A percentile compares a stretch with the other conserved stretches of the same genome.
These are phyloP conservation scores for Ceratobasidium papillatum DNA, from an alignment of 1,284 basidiomycete genomes.

Conservation along the genomic window DNA sequence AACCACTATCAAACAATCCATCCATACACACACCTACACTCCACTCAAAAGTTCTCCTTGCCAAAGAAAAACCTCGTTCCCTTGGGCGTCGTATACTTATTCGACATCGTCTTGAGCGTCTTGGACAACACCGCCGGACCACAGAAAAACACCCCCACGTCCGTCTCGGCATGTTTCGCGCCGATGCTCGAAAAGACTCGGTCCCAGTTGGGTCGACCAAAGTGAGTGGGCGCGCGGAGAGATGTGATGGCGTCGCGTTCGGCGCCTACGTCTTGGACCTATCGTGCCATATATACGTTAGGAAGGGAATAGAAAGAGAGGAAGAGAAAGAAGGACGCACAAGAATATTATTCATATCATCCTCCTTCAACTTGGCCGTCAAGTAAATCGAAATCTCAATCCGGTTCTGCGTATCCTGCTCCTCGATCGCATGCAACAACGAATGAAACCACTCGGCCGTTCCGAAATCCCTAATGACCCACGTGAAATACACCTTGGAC, in stretches of 20 bases:
- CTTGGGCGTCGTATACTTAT: constrained; percentile 83
- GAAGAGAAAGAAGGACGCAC: constrained; percentile 55
- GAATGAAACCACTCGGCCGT: constrained; percentile 92
- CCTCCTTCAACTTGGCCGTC: constrained; percentile 85
- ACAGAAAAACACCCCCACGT: constrained; percentile 88
- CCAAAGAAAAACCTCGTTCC: constrained; percentile 90
- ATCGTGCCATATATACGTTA: constrained; percentile 46
- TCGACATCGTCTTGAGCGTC: constrained; percentile 77
- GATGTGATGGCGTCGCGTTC: constrained; percentile 88
- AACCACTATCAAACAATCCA: constrained; percentile 3
- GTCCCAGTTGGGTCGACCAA: constrained; percentile 93
- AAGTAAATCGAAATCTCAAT: constrained; percentile 94
- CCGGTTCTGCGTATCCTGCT: constrained; percentile 80
- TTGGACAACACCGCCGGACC: constrained; percentile 76
- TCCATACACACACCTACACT: not conserved
- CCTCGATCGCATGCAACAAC: constrained; percentile 89
- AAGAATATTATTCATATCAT: constrained; percentile 89
- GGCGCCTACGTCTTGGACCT: constrained; percentile 84
- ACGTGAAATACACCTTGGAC: constrained; percentile 67
- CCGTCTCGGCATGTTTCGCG: constrained; percentile 83
- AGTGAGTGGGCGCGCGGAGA: constrained; percentile 89
- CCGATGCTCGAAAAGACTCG: constrained; percentile 77
- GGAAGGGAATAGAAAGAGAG: constrained; percentile 18
- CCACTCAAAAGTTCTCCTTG: constrained; percentile 64
- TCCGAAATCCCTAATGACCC: constrained; percentile 89